Percentiles rank a stretch among this genome's conserved stretches.
Conservation (phyloP, 1,284 basidiomycete genomes). For the Puccinia polysora region DNA sequence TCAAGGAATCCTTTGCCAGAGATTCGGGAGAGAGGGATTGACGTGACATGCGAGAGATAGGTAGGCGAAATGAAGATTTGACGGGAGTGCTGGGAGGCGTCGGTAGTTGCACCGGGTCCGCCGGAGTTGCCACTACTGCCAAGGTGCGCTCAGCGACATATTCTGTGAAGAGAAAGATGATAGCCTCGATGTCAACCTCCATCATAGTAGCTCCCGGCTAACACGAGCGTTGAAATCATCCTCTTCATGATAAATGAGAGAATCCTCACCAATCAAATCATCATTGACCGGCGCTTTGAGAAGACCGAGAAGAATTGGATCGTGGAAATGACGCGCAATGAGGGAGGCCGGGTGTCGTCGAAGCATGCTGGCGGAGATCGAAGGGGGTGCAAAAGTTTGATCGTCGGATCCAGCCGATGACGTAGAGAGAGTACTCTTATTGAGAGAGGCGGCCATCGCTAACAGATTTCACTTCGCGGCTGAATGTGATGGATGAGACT, state of each 20-base stretch:
- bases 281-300: constrained; percentile 38
- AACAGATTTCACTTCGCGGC: constrained; percentile 14
- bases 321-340: constrained; percentile 26
- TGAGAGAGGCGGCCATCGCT: constrained; percentile 11
- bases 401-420: constrained; percentile 37
- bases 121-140: constrained; percentile 28
- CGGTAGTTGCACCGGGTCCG: constrained; percentile 22
- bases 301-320: constrained; percentile 31
- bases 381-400: constrained; percentile 9
- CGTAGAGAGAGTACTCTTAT: constrained; percentile 21
- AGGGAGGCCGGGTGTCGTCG: constrained; percentile 35
- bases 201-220: too few species aligned
- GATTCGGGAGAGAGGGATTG: constrained; percentile 8
- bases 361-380: constrained; percentile 26
- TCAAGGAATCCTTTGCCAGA: background rate
- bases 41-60: constrained; percentile 18
- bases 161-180: constrained; percentile 8
- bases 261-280: constrained; percentile 22
- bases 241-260: background rate
- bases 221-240: background rate
- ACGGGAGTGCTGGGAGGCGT: constrained; percentile 34
- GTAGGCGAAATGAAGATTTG: constrained; percentile 20
- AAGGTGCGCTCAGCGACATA: constrained; percentile 35
- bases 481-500: too few species aligned
- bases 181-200: too few species aligned